phyloP scores from a whole-genome alignment of 208 protist species.

The Leishmania amazonensis region DNA sequence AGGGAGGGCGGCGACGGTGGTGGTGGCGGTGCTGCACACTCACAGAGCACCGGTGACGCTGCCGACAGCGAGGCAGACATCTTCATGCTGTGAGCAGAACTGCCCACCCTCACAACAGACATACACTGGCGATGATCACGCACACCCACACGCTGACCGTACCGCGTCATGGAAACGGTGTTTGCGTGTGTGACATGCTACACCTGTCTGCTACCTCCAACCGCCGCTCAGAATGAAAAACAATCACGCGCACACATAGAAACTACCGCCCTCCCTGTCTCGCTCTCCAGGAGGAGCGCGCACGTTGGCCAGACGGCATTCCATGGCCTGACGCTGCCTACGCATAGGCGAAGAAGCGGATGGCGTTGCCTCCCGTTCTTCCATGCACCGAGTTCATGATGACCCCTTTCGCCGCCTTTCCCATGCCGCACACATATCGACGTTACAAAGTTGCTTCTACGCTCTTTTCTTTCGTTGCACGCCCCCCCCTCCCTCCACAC shows the following conservation, averaged over 20 bases:
- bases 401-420: background rate
- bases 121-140: background rate
- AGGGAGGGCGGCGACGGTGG: background rate
- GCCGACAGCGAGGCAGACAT: constrained; percentile 36
- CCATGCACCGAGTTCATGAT: background rate
- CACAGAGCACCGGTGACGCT: constrained; percentile 6
- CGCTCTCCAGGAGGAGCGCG: background rate
- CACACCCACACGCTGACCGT: background rate
- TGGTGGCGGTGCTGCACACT: background rate
- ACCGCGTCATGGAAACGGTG: background rate
- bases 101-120: background rate
- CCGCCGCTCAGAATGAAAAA: background rate
- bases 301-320: background rate
- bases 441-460: background rate
- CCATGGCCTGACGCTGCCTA: background rate
- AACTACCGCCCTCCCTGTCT: no score
- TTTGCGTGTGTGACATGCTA: background rate
- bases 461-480: background rate
- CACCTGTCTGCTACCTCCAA: background rate
- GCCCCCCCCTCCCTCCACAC: background rate
- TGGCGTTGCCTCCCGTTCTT: background rate
- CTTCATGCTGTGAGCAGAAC: constrained; percentile 18
- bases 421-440: background rate
- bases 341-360: background rate
- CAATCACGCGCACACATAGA: background rate